Percentiles rank a stretch among this genome's conserved stretches.
Evolutionary conservation across 1,284 basidiomycete genomes (phyloP).

Genomic region (Pholiota adiposa): DNA sequence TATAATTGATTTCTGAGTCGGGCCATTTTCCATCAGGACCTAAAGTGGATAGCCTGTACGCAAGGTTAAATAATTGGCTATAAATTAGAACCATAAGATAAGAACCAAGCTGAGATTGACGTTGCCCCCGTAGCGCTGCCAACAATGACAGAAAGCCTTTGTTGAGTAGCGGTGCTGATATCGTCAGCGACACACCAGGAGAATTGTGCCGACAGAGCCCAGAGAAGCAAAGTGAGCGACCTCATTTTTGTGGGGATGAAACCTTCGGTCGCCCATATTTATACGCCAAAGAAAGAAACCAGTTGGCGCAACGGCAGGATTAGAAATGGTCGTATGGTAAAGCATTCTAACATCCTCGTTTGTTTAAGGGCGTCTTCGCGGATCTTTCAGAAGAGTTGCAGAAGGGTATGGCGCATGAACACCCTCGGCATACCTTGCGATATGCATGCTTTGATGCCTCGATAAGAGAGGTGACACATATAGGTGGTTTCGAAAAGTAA

Average conservation of each 20-base stretch:
- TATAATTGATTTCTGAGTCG: slow-evolving; percentile 60
- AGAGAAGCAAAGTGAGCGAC: slow-evolving; percentile 6
- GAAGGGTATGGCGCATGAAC: background rate
- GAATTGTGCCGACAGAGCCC: background rate
- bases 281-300: background rate
- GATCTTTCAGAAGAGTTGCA: background rate
- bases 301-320: background rate
- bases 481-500: background rate
- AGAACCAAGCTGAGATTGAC: slow-evolving; percentile 31
- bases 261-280: background rate
- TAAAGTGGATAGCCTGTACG: slow-evolving; percentile 47
- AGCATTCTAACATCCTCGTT: background rate
- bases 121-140: slow-evolving; percentile 24
- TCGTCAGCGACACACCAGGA: background rate
- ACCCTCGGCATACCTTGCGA: background rate
- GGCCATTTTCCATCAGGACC: slow-evolving; percentile 59
- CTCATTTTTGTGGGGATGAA: slow-evolving; percentile 7
- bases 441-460: background rate
- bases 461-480: background rate
- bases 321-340: background rate
- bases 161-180: slow-evolving; percentile 4
- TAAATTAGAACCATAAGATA: background rate
- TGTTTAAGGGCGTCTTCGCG: background rate
- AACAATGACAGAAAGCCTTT: slow-evolving; percentile 24
- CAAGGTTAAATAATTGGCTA: background rate